These are phyloP conservation scores for Lichina pygmaea DNA, from an alignment of 495 filamentous ascomycete species.

Conservation along the genomic window DNA sequence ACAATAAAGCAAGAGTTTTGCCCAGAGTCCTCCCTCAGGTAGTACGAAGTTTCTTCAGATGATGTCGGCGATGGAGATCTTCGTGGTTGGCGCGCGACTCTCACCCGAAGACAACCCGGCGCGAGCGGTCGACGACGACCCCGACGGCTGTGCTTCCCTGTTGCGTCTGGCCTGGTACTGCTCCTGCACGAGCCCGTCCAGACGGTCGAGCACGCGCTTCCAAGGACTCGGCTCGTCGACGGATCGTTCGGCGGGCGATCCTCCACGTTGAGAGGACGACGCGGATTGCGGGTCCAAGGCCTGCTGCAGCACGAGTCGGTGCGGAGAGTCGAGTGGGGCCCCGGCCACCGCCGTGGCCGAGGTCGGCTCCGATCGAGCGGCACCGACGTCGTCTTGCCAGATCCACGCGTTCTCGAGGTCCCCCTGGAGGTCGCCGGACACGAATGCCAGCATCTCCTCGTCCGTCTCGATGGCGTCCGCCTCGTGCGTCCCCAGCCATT, in stretches of 20 bases:
- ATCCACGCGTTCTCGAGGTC: slow-evolving; percentile 56
- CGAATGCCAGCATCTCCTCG: slow-evolving; percentile 76
- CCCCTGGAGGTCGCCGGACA: slow-evolving; percentile 78
- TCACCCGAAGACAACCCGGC: too few relatives aligned
- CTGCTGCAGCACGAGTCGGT: too few relatives aligned
- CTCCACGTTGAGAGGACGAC: too few relatives aligned
- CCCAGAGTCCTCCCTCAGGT: too few relatives aligned
- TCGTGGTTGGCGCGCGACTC: background rate
- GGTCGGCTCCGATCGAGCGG: background rate
- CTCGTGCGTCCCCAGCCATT: slow-evolving; percentile 26
- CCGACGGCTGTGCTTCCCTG: background rate
- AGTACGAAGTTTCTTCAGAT: background rate
- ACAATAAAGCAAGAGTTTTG: too few relatives aligned
- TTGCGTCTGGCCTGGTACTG: background rate
- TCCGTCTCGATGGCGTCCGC: slow-evolving; percentile 21
- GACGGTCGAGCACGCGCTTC: background rate
- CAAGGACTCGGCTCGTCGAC: background rate
- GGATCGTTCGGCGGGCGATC: background rate
- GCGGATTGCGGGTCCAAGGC: too few relatives aligned
- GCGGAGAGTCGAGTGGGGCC: background rate
- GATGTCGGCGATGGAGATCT: background rate
- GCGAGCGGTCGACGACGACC: background rate
- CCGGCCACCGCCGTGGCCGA: background rate
- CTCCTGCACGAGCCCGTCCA: background rate
- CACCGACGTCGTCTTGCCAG: slow-evolving; percentile 24